Percentiles rank a stretch among this genome's conserved stretches.
Conservation (phyloP, 1,284 basidiomycete genomes). For the Leccinum variabile region DNA sequence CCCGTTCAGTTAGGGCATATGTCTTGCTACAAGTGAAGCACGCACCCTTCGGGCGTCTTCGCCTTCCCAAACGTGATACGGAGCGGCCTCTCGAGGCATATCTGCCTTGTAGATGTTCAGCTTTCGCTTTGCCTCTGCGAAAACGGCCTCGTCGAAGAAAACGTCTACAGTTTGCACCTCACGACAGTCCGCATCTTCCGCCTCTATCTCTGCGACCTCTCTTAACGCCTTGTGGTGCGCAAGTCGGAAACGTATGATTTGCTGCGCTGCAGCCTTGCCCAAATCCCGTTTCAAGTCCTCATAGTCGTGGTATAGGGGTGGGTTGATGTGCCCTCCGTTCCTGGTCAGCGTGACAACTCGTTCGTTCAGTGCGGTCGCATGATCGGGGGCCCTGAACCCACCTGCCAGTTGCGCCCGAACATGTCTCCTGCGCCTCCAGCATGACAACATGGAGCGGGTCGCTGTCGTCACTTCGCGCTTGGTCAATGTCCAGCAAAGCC, state of each 20-base stretch:
- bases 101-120: constrained; percentile 44
- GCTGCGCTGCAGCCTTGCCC: constrained; percentile 49
- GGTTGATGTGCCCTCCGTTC: constrained; percentile 72
- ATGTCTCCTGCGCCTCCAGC: constrained; percentile 50
- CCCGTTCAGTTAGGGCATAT: background rate
- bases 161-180: constrained; percentile 53
- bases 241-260: constrained; percentile 59
- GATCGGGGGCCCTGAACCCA: constrained; percentile 24
- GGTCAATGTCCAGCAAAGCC: constrained; percentile 37
- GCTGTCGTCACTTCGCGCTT: constrained; percentile 14
- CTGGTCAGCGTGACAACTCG: constrained; percentile 33
- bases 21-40: background rate
- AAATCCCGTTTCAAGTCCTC: constrained; percentile 45
- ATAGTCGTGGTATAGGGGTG: constrained; percentile 63
- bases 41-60: constrained; percentile 38
- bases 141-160: constrained; percentile 40
- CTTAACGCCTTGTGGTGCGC: constrained; percentile 54
- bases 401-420: constrained; percentile 53
- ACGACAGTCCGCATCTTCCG: constrained; percentile 46
- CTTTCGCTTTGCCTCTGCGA: constrained; percentile 40
- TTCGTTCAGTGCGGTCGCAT: background rate
- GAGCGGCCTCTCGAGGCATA: constrained; percentile 43
- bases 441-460: constrained; percentile 41
- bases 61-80: constrained; percentile 40
- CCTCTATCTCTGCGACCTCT: constrained; percentile 47